Evolutionary conservation across 1,139 yeast genomes (phyloP).

Genomic region (Pichia inconspicua): DNA sequence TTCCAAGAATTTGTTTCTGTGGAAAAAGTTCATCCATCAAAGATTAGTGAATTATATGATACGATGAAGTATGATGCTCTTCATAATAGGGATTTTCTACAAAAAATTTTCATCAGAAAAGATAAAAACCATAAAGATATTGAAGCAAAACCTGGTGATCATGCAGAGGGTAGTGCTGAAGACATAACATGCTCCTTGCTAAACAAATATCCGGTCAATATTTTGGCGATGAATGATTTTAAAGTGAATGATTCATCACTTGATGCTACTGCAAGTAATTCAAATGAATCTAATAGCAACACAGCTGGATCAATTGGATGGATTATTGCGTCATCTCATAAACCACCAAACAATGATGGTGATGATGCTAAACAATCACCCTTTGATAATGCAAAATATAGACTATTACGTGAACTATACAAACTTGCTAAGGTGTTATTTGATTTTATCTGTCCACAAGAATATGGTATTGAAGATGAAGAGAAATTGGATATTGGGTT

Average conservation of each 20-base stretch:
- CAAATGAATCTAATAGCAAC: conserved; percentile 19
- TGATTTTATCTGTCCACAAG: conserved; percentile 98
- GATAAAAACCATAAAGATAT: conserved; percentile 29
- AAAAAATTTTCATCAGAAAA: conserved; percentile 72
- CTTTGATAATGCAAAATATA: conserved; percentile 75
- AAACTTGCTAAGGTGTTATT: conserved; percentile 85
- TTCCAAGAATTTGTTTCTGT: conserved; percentile 88
- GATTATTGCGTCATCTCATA: conserved; percentile 48
- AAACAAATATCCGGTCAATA: conserved; percentile 72
- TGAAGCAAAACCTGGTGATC: neutral
- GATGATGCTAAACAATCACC: conserved; percentile 37
- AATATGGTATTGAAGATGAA: conserved; percentile 92
- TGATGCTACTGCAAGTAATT: conserved; percentile 29
- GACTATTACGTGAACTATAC: conserved; percentile 79
- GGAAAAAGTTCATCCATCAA: conserved; percentile 96
- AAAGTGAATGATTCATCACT: conserved; percentile 38
- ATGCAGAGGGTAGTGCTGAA: neutral
- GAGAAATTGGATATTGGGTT: conserved; percentile 95
- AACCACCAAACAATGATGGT: conserved; percentile 25
- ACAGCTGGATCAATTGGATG: conserved; percentile 67
- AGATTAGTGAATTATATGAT: conserved; percentile 91
- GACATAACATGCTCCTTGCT: conserved; percentile 51
- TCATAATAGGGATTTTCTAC: conserved; percentile 85
- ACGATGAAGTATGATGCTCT: conserved; percentile 98
- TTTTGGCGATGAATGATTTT: conserved; percentile 70